phyloP scores from a whole-genome alignment of 2,329 filamentous ascomycete genomes.

The Zasmidium citrigriseum region DNA sequence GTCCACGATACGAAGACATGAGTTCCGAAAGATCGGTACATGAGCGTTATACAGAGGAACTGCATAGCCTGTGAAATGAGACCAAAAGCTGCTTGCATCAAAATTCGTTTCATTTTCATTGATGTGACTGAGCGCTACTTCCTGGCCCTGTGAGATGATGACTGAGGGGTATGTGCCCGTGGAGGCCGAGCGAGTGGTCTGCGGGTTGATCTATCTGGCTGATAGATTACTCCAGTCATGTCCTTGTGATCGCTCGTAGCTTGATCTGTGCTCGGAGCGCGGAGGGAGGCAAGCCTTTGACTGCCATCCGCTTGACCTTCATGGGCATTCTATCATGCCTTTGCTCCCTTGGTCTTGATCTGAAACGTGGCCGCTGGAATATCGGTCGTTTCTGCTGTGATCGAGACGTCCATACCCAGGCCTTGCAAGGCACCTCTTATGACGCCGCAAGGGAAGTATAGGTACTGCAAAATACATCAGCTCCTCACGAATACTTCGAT shows the following conservation, averaged over 20 bases:
- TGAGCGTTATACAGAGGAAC: slow-evolving; percentile 13
- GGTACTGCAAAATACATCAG: slow-evolving; percentile 59
- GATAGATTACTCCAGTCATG: no score
- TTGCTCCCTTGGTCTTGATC: slow-evolving; percentile 78
- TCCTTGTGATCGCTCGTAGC: no score
- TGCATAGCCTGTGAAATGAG: slow-evolving; percentile 13
- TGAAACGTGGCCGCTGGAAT: slow-evolving; percentile 90
- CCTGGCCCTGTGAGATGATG: no score
- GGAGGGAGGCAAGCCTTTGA: neutral
- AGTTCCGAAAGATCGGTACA: slow-evolving; percentile 6
- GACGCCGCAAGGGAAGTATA: slow-evolving; percentile 94
- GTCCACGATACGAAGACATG: slow-evolving; percentile 13
- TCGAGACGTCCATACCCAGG: slow-evolving; percentile 85
- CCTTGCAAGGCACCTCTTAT: slow-evolving; percentile 90
- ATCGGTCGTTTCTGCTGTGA: slow-evolving; percentile 86
- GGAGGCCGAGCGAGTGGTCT: no score
- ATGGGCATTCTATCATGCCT: slow-evolving; percentile 57
- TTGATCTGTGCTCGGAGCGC: neutral
- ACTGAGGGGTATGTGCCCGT: no score
- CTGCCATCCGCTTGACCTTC: neutral
- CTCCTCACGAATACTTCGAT: neutral
- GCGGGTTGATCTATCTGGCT: no score
- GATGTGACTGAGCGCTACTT: no score
- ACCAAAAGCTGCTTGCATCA: slow-evolving; percentile 13
- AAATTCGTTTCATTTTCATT: neutral